Conservation (phyloP, 805 yeast species). For the Ogataea thermomethanolica region DNA sequence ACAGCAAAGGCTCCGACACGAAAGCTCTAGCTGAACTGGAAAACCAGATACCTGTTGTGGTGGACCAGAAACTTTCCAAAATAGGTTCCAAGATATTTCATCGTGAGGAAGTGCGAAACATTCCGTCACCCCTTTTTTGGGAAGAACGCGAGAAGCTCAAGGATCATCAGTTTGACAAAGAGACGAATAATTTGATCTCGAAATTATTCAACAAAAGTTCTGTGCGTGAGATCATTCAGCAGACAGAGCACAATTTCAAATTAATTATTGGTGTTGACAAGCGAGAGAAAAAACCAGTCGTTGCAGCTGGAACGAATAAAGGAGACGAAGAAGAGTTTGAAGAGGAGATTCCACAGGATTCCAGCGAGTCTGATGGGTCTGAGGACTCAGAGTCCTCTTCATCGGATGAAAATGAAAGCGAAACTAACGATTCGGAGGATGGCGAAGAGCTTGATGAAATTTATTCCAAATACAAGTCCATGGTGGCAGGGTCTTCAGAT, state of each 20-base stretch:
- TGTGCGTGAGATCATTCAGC: conserved; percentile 32
- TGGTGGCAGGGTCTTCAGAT: conserved; percentile 43
- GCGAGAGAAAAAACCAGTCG: conserved; percentile 19
- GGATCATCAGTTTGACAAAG: conserved; percentile 39
- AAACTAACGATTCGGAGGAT: conserved; percentile 5
- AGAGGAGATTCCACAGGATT: conserved; percentile 13
- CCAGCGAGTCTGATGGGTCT: conserved; percentile 22
- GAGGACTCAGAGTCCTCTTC: conserved; percentile 1
- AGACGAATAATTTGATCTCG: conserved; percentile 45
- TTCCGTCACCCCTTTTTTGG: conserved; percentile 32
- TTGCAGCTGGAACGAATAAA: too few species aligned
- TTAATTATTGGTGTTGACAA: conserved; percentile 29
- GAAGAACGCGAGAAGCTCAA: conserved; percentile 31
- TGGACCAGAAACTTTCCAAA: conserved; percentile 24
- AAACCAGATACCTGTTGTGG: conserved; percentile 16
- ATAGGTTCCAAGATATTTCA: conserved; percentile 23
- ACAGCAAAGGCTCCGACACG: conserved; percentile 6
- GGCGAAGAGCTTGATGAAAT: conserved; percentile 18
- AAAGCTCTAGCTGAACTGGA: conserved; percentile 9
- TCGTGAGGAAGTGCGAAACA: conserved; percentile 10
- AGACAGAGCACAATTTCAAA: conserved; percentile 26
- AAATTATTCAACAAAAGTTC: conserved; percentile 43
- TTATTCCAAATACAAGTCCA: conserved; percentile 25
- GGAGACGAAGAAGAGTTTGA: conserved; percentile 10
- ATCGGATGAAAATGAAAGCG: conserved; percentile 4